Evolutionary conservation across 2,329 filamentous ascomycete species (phyloP), one percentile per base, ranked within the genome.

Genomic region (Penicillium sp.): DNA sequence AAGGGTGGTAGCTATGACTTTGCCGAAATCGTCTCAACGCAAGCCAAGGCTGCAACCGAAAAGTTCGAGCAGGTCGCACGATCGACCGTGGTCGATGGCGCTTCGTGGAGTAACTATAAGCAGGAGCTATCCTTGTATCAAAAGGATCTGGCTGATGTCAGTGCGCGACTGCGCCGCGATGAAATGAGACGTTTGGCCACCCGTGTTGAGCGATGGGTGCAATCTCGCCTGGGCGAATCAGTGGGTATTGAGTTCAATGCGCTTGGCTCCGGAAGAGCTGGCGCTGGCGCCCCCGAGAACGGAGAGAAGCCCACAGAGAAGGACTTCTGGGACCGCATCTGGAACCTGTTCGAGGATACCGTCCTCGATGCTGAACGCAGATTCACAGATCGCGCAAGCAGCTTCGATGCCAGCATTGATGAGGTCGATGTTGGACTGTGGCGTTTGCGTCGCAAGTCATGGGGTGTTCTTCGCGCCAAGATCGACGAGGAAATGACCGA

Each of bases 401-500:
- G 91, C 78, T 96, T 97, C 63, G 91, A 97, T 72, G 94, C 94
- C 43, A 95, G 87, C 65, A 81, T 89, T 52, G 91, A 93, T 39
- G 94, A 99, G 76, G 91, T 96, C 18, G 89, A 95, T 57, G 85
- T 97, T 50, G 94, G 94, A 16, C 81, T 96, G 18, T 99, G 94
- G 93, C 86, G 92, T 53, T 77, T 99, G 60, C 87, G 93, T 55
- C 86, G 93, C 60, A 97, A 97, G 81, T 94, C 90, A 57, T 99
- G 94, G 94, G 88, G 88, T 39, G 92, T 93, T 13, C 80, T 99
- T 57, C 85, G 90, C 43, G 88, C 91, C 55, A 94, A 90, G 79
- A 89, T 99, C 58, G 93, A 97, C 34, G 94, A 99, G 69, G 94
- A 99, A 75, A 90, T 97, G 69, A 96, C 96, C 86, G 94, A 97